Base-by-base conservation (phyloP, 2,329 filamentous ascomycete genomes). In the Colletotrichum destructivum region DNA sequence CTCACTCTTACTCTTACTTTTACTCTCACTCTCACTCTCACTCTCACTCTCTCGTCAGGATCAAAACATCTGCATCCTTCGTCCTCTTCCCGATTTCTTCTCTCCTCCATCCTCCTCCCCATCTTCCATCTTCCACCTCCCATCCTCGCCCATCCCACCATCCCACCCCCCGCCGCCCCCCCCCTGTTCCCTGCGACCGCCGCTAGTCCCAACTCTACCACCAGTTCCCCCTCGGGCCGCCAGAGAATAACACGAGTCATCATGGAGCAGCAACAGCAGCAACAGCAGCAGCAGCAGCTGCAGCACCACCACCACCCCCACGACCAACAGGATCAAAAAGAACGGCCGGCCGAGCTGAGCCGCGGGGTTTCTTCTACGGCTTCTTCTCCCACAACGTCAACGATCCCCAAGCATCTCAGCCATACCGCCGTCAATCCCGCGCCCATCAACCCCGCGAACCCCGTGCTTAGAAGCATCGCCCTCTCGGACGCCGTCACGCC, bases 401-500 rank as follows among this genome's bases (percentile, higher is more conserved):
- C 38, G 18, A 31, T 57, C 44, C 47, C 61, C 21, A 64, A 38
- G 13, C n/a, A 51, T 49, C 15, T 57, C 16, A 42, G 42, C 51
- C 40, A 62, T 12, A 21, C 52, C 15, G 35, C 26, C 44, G 54
- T 71, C 40, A 62, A 73, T 61, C 71, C 54, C 55, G 42, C 54
- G 15, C 62, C 71, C 21, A 52, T 69, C 66, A 66, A 60, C 62
- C 64, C 72, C 59, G 71, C 67, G 70, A 76, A 62, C 65, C 71
- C 63, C 59, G 69, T 69, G 13, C 73, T 61, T 57, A 71, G 60
- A 23, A 71, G 69, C 69, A 54, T 71, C 61, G 66, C 73, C 60
- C 65, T 71, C 46, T 63, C 66, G 59, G 76, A 78, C 68, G 78
- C 78, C 65, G 77, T 80, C 62, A 78, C 77, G 60, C 76, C 78